Conservation (phyloP, 75 land plant genomes). For the Larix kaempferi region DNA sequence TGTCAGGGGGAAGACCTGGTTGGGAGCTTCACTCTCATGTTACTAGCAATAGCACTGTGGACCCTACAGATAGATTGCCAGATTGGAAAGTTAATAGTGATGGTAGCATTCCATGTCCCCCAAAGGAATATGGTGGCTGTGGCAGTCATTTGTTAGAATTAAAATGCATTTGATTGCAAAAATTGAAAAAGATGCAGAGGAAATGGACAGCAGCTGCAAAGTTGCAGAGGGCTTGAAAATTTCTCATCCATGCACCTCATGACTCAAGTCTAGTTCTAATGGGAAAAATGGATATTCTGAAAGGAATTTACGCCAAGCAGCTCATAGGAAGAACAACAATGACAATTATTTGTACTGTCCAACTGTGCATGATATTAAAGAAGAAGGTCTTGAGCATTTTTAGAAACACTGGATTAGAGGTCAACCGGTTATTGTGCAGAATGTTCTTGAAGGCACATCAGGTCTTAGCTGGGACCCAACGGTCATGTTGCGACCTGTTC, state of each 20-base stretch:
- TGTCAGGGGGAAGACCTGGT: constrained; percentile 3
- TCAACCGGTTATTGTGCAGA: constrained; percentile 76
- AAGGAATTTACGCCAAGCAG: constrained; percentile 23
- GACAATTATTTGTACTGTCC: constrained; percentile 83
- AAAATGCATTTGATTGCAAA: constrained; percentile 70
- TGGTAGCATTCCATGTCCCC: constrained; percentile 82
- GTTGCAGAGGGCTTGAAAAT: constrained; percentile 12
- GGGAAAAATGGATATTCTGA: constrained; percentile 7
- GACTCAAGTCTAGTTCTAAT: not conserved
- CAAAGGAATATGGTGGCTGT: constrained; percentile 64
- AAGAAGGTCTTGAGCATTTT: constrained; percentile 60
- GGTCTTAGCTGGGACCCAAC: constrained; percentile 86
- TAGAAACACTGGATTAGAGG: constrained; percentile 81
- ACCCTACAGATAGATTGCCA: constrained; percentile 25
- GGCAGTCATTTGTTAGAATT: constrained; percentile 40
- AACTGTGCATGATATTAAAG: constrained; percentile 36
- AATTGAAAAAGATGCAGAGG: constrained; percentile 64
- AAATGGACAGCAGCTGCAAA: constrained; percentile 61
- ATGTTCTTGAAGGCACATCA: constrained; percentile 49
- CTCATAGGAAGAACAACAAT: constrained; percentile 43
- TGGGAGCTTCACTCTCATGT: constrained; percentile 6
- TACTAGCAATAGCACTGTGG: not conserved
- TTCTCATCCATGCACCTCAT: constrained; percentile 17
- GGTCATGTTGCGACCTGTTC: constrained; percentile 77
- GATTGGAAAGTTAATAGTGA: constrained; percentile 61